Conservation (phyloP, 345 rosid genomes). For the Cardamine chenopodiifolia region DNA sequence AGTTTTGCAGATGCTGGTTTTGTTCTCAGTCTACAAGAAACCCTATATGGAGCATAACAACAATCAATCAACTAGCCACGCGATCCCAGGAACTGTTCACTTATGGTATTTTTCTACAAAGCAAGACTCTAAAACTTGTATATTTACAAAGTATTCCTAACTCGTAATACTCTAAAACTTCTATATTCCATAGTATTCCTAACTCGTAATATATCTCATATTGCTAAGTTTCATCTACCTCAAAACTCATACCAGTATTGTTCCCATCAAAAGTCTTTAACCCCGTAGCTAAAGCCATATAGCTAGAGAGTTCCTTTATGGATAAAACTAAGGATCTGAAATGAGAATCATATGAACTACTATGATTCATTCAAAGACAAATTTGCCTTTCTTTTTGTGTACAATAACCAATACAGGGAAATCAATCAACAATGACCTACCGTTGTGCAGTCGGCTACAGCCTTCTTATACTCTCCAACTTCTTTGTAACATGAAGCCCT, state of each 20-base stretch:
- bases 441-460: constrained; percentile 94
- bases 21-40: not conserved
- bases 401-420: not conserved
- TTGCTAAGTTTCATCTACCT: not conserved
- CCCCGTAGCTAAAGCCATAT: constrained; percentile 1
- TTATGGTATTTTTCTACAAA: constrained; percentile 4
- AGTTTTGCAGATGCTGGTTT: constrained; percentile 2
- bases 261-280: constrained; percentile 3
- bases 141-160: not conserved
- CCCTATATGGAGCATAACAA: constrained; percentile 3
- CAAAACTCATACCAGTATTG: not conserved
- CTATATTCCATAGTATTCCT: constrained; percentile 3
- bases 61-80: not conserved
- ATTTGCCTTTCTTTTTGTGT: not conserved
- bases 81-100: not conserved
- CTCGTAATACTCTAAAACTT: not conserved
- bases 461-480: constrained; percentile 99
- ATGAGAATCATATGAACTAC: constrained; percentile 1
- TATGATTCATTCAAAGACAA: not conserved
- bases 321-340: constrained; percentile 1
- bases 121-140: not conserved
- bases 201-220: not conserved
- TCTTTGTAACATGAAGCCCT: constrained; percentile 99
- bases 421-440: constrained; percentile 43
- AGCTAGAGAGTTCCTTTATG: not conserved